Base-by-base conservation (phyloP, 495 filamentous ascomycete species). In the Trichodelitschia bisporula region DNA sequence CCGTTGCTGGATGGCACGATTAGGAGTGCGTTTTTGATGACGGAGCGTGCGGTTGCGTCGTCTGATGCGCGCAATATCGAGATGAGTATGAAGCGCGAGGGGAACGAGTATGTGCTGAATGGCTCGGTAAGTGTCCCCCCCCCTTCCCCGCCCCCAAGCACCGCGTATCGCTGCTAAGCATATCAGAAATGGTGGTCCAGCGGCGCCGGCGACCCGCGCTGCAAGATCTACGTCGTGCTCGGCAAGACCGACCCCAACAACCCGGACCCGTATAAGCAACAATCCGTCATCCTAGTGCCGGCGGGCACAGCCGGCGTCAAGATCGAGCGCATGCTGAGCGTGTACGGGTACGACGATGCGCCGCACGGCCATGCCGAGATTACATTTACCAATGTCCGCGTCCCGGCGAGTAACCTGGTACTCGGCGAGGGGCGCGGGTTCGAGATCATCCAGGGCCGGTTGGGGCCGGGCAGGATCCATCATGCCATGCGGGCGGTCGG, bases 331-430 rank as follows among this genome's bases (percentile, higher is more conserved):
- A 80, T 84, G 68, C 61, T 92, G 21, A 65, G 61, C 11, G 82
- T 91, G 21, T 92, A 89, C 52, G 82, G 82, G 21, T 92, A 84
- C 51, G 82, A 92, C 47, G 82, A 92, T 43, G 83, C 82, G 15
- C 82, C 82, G 3, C 82, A 92, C 51, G 83, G 82, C 29, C 82
- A 92, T 57, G 80, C 73, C 18, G 77, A 58, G 50, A 70, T 92
- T 47, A 67, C 57, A 32, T 92, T 92, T 58, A 61, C 69, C 16
- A 68, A 90, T 43, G 82, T 86, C 27, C 73, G 77, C 36, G 70
- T 92, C 0, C 80, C 79, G 12, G 60, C 57, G 4, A 47, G 59
- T 34, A 78, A 77, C 48, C 64, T 92, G 39, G 72, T 92, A 5
- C 68, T 92, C 18, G 83, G 82, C 30, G 75, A 79, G 47, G 79